Evolutionary conservation across 2,329 filamentous ascomycete genomes (phyloP).

Genomic region (Diaporthe aspalathi): DNA sequence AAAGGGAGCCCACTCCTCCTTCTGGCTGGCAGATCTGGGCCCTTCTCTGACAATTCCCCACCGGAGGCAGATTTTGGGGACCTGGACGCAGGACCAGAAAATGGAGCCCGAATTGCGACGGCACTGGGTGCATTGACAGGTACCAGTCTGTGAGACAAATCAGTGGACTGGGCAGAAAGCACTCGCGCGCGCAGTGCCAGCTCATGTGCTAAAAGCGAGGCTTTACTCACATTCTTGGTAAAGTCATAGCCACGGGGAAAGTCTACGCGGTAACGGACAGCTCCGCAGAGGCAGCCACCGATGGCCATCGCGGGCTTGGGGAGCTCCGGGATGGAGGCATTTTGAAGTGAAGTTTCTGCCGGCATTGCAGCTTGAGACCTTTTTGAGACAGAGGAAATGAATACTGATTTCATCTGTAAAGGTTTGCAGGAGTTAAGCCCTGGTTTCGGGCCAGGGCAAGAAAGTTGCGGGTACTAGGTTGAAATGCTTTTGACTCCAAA

Average conservation of each 20-base stretch:
- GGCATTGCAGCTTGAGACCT: too few species aligned
- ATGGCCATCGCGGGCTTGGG: slow-evolving; percentile 41
- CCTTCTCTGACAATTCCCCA: slow-evolving; percentile 14
- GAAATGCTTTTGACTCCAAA: neutral
- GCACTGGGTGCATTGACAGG: slow-evolving; percentile 68
- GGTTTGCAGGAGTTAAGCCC: neutral
- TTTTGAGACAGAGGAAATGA: neutral
- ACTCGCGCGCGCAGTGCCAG: neutral
- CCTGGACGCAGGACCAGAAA: slow-evolving; percentile 54
- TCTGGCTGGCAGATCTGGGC: neutral
- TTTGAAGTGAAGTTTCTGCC: neutral
- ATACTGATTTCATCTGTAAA: neutral
- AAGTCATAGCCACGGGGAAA: slow-evolving; percentile 45
- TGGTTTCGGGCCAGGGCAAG: neutral
- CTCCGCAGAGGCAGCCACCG: slow-evolving; percentile 49
- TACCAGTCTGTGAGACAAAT: slow-evolving; percentile 50
- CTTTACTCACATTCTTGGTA: slow-evolving; percentile 31
- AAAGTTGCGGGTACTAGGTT: neutral
- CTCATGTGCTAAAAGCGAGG: too few species aligned
- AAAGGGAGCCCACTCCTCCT: neutral
- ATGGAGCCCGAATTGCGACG: slow-evolving; percentile 63
- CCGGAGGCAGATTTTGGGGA: slow-evolving; percentile 50
- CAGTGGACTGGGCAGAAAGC: neutral
- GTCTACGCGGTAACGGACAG: slow-evolving; percentile 46
- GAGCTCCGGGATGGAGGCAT: slow-evolving; percentile 24